These are phyloP conservation scores for Penicillium sp. DNA, from an alignment of 2,329 filamentous ascomycete species.

Conservation along the genomic window DNA sequence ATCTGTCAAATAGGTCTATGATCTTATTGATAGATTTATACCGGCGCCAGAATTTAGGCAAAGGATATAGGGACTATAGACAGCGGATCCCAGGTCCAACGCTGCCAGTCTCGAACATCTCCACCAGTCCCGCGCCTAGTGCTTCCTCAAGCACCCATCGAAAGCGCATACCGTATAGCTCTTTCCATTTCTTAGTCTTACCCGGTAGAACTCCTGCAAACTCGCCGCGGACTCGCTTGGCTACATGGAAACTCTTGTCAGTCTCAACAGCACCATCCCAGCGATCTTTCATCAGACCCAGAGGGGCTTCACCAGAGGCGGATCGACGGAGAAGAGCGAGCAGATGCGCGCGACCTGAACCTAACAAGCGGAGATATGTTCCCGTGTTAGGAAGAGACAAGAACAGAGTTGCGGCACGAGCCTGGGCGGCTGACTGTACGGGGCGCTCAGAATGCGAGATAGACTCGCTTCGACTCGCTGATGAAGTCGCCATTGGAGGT, in stretches of 20 bases:
- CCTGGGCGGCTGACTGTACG: constrained; percentile 20
- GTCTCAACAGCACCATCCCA: constrained; percentile 61
- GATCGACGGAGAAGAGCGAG: constrained; percentile 52
- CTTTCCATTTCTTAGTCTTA: constrained; percentile 62
- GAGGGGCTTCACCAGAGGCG: constrained; percentile 52
- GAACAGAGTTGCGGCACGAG: constrained; percentile 39
- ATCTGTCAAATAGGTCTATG: background rate
- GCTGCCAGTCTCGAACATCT: constrained; percentile 62
- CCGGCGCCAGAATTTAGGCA: background rate
- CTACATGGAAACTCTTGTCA: constrained; percentile 42
- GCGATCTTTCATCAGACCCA: constrained; percentile 54
- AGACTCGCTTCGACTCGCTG: constrained; percentile 27
- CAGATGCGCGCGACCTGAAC: constrained; percentile 54
- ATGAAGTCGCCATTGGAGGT: constrained; percentile 17
- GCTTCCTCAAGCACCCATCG: constrained; percentile 61
- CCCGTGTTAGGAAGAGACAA: constrained; percentile 60
- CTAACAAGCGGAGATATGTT: constrained; percentile 57
- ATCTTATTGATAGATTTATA: background rate
- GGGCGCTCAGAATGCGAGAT: constrained; percentile 10
- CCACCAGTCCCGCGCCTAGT: constrained; percentile 58
- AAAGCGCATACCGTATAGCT: constrained; percentile 58
- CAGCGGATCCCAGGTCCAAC: constrained; percentile 55
- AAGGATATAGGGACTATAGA: constrained; percentile 22
- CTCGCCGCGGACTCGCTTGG: constrained; percentile 56
- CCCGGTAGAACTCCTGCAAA: constrained; percentile 55